These are phyloP conservation scores for Penicillium freii DNA, from an alignment of 2,329 filamentous ascomycete species.

Conservation along the genomic window DNA sequence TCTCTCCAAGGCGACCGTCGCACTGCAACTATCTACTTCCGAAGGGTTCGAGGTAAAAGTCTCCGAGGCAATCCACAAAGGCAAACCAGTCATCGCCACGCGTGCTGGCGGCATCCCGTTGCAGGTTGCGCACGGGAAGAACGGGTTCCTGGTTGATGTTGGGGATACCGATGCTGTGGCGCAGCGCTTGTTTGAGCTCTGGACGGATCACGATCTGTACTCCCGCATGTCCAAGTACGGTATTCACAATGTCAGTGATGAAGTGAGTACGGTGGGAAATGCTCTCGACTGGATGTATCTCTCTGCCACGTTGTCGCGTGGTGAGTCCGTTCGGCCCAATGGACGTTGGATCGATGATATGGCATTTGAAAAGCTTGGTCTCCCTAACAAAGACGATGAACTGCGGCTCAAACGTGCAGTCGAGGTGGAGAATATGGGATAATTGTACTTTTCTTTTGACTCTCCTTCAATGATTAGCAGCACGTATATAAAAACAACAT, in stretches of 20 bases:
- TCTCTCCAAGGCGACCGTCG: slow-evolving; percentile 68
- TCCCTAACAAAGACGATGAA: slow-evolving; percentile 59
- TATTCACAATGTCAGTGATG: slow-evolving; percentile 67
- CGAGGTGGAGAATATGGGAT: slow-evolving; percentile 28
- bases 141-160: slow-evolving; percentile 71
- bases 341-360: slow-evolving; percentile 72
- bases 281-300: slow-evolving; percentile 74
- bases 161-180: slow-evolving; percentile 70
- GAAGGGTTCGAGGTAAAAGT: slow-evolving; percentile 88
- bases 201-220: slow-evolving; percentile 64
- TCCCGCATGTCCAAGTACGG: slow-evolving; percentile 65
- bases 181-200: slow-evolving; percentile 63
- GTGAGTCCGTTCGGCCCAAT: slow-evolving; percentile 57
- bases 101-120: slow-evolving; percentile 76
- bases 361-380: slow-evolving; percentile 63
- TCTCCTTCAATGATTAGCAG: background rate
- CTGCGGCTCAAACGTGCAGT: slow-evolving; percentile 52
- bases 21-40: slow-evolving; percentile 74
- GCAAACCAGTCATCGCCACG: slow-evolving; percentile 73
- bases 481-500: background rate
- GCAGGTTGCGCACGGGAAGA: slow-evolving; percentile 69
- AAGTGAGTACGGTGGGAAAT: slow-evolving; percentile 79
- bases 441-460: background rate
- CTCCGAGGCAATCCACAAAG: slow-evolving; percentile 77
- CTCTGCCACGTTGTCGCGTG: slow-evolving; percentile 63